Conservation (phyloP, 768 basidiomycete species). For the Scleroderma citrinum region DNA sequence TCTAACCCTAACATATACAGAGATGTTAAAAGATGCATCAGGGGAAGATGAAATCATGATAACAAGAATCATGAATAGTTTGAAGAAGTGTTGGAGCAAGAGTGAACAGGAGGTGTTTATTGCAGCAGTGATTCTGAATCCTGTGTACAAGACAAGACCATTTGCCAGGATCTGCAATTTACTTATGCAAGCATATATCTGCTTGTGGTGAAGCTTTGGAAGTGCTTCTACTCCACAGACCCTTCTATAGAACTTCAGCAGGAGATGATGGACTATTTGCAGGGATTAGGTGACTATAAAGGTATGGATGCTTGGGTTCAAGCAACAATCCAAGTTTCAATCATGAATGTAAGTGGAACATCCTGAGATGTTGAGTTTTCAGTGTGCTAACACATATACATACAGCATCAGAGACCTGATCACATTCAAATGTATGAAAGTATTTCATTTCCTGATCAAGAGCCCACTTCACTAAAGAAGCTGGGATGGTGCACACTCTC, state of each 20-base stretch:
- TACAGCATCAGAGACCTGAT: not conserved
- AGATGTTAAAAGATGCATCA: not conserved
- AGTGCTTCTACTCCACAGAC: not conserved
- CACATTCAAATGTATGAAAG: not conserved
- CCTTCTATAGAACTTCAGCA: not conserved
- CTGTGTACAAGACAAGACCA: slow-evolving; percentile 9
- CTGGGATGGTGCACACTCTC: slow-evolving; percentile 17
- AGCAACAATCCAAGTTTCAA: not conserved
- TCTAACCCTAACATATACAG: slow-evolving; percentile 5
- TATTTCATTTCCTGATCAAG: not conserved
- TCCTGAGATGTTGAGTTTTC: not conserved
- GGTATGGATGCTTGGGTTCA: not conserved
- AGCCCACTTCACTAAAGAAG: slow-evolving; percentile 4
- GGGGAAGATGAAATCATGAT: slow-evolving; percentile 2
- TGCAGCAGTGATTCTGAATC: slow-evolving; percentile 30
- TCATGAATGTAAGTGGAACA: not conserved
- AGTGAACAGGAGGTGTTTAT: slow-evolving; percentile 22
- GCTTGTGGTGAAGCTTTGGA: not conserved
- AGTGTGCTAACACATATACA: not conserved
- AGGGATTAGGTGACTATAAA: not conserved
- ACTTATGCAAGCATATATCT: not conserved
- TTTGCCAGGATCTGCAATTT: not conserved
- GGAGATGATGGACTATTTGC: not conserved
- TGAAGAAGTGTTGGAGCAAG: slow-evolving; percentile 17
- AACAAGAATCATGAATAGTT: slow-evolving; percentile 21